These are phyloP conservation scores for Phytophthora sp. DNA, from an alignment of 352 stramenopile genomes.

Conservation along the genomic window DNA sequence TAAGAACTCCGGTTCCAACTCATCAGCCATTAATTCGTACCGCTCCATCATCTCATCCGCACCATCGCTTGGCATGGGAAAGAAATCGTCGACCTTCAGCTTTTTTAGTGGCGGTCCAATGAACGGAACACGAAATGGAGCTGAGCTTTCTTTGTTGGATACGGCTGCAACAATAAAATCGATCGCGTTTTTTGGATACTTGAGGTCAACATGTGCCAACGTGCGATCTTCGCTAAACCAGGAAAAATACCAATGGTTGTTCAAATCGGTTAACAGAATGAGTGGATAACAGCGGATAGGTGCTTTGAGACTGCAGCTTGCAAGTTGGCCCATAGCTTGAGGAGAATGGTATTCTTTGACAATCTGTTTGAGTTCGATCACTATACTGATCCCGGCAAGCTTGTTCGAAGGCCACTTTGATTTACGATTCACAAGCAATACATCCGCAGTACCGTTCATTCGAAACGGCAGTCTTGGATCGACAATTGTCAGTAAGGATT, in stretches of 20 bases:
- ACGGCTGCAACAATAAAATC: constrained; percentile 25
- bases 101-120: no score
- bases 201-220: constrained; percentile 23
- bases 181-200: constrained; percentile 33
- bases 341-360: constrained; percentile 16
- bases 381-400: constrained; percentile 33
- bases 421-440: constrained; percentile 36
- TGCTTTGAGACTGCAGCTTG: constrained; percentile 29
- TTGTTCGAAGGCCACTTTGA: constrained; percentile 25
- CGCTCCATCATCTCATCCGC: no score
- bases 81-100: no score
- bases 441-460: constrained; percentile 37
- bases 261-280: constrained; percentile 39
- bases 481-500: constrained; percentile 19
- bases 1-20: no score
- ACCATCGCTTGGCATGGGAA: no score
- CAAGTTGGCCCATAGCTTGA: constrained; percentile 40
- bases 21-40: no score
- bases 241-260: constrained; percentile 32
- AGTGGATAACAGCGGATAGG: constrained; percentile 24
- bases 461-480: constrained; percentile 35
- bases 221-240: constrained; percentile 27
- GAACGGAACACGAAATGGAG: no score
- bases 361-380: constrained; percentile 33
- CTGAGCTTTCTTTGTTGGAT: background rate